These are phyloP conservation scores for Jacaranda mimosifolia DNA, from an alignment of 257 asterid species.

Conservation along the genomic window DNA sequence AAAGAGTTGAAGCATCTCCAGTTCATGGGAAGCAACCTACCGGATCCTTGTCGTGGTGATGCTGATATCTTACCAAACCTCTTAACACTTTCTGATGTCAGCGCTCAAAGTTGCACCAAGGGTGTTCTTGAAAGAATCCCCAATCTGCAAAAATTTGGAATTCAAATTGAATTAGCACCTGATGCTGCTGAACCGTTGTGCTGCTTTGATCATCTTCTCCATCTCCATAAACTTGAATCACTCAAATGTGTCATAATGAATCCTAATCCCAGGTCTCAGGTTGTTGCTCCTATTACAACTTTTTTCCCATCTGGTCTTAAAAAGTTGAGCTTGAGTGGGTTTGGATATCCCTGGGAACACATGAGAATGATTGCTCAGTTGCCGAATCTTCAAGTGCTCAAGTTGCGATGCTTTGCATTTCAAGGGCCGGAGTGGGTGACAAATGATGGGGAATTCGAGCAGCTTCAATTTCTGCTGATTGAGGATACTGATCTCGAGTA, in stretches of 20 bases:
- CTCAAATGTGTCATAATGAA: neutral
- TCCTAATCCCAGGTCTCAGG: too few relatives aligned
- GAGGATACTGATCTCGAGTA: conserved; percentile 27
- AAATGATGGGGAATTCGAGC: neutral
- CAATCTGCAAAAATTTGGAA: neutral
- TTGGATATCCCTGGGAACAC: conserved; percentile 26
- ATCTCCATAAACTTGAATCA: conserved; percentile 21
- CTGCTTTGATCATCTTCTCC: conserved; percentile 9
- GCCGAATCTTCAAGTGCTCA: conserved; percentile 32
- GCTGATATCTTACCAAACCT: conserved; percentile 2
- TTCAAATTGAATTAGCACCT: neutral
- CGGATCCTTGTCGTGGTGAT: neutral
- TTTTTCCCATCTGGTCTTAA: too few relatives aligned
- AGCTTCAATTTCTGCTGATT: neutral
- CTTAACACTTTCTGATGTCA: neutral
- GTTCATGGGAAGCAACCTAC: neutral
- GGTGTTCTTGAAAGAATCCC: conserved; percentile 10
- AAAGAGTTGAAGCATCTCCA: neutral
- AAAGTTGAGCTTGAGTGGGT: conserved; percentile 17
- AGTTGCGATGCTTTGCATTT: conserved; percentile 26
- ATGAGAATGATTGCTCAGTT: conserved; percentile 9
- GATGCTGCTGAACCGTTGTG: neutral
- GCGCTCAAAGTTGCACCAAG: neutral
- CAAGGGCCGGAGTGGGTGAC: conserved; percentile 25
- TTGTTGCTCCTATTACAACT: too few relatives aligned